Evolutionary conservation across 768 basidiomycete species (phyloP), one percentile per base, ranked within the genome.

Genomic region (Tricholoma matsutake): DNA sequence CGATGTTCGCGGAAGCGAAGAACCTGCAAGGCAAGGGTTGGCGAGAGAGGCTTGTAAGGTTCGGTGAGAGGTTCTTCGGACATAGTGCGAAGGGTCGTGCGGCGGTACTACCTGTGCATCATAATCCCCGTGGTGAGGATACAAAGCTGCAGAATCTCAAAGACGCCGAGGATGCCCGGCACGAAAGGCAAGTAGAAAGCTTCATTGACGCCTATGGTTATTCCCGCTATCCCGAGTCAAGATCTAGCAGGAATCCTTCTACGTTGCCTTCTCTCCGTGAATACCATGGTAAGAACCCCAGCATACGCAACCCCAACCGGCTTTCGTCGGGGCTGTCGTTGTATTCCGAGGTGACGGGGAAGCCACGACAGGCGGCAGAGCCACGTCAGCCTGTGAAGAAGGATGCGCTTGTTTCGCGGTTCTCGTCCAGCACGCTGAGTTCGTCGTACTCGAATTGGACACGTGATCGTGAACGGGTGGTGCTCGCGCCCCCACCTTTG

Each of bases 321-420:
- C 73, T 69, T 57, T 84, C 84, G 28, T 84, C 84, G 28, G 73
- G 73, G n/a, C 75, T 73, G 16, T 87, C 86, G 47, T 67, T 92
- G 39, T 93, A 87, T 72, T 85, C 89, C 59, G 83, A 88, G 70
- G 68, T 86, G 54, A 92, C 88, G 9, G 89, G 91, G 18, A 68
- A 78, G 35, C 84, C 84, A 63, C 81, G 83, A 32, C 76, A 76
- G 28, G 82, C 78, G 43, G 86, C 91, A 6, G 87, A 91, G 67
- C 84, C 89, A n/a, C 81, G 89, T n/a, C 83, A 87, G 72, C 88
- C 90, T 18, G 79, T 90, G 64, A 82, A 81, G 74, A 73, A 68
- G 54, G 75, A 79, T 31, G 69, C 76, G 34, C 66, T 79, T 59
- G 68, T 75, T 6, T 81, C 82, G 61, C 75, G 83, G 57, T 81